Evolutionary conservation across 208 protist species (phyloP), one percentile per base, ranked within the genome.

Genomic region (Plasmodiophora brassicae): DNA sequence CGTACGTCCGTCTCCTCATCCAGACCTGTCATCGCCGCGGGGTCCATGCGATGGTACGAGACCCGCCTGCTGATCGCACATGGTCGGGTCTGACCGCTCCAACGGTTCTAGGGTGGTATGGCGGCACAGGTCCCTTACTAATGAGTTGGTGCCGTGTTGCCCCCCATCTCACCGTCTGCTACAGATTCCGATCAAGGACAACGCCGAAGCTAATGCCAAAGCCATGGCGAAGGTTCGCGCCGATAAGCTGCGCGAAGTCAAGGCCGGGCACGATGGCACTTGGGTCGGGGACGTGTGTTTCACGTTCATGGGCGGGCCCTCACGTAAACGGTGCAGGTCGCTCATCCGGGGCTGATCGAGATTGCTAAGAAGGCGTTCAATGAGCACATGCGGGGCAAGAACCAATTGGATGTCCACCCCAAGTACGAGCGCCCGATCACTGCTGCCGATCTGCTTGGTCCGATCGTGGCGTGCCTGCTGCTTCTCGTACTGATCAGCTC

Each of bases 181-280:
- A 57, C 41, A 78, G 65, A 78, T 78, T 78, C 65, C 65, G 32
- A 78, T 78, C 5, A 78, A 78, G n/a, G 65, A 78, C 65, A 32
- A 93, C 93, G 85, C 89, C 87, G 46, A 86, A 90, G 22, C 0
- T 39, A 36, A 28, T 1, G 89, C 25, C 0, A 22, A 8, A 46
- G 0, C 53, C 10, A 88, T 91, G 84, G 1, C 38, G 54, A 90
- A 92, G 85, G 89, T 93, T 36, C 45, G 71, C 10, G 60, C 72
- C 0, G 92, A 94, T 57, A 94, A 94, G 83, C 46, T 92, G 43
- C 89, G 92, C 87, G 92, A 94, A 39, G 92, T 94, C 28, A 92
- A 78, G 39, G 92, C 92, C 0, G 92, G 92, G 28, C 92, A 94
- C 71, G 92, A 94, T 54, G 92, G 92, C 14, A 54, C 83, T 86